phyloP scores from a whole-genome alignment of 495 filamentous ascomycete genomes.

The Aspergillus ellipticus region DNA sequence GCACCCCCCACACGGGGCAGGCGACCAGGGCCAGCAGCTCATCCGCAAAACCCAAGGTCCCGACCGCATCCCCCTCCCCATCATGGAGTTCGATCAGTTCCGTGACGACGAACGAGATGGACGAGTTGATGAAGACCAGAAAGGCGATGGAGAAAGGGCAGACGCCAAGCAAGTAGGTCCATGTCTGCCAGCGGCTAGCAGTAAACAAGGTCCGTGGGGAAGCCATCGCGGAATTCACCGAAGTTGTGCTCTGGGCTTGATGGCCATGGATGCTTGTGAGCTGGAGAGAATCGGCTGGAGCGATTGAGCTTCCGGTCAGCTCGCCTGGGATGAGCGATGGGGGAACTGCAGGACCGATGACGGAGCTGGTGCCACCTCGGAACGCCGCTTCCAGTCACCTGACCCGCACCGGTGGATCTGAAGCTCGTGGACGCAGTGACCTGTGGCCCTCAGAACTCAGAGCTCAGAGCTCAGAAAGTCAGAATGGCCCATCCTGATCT shows the following conservation, averaged over 20 bases:
- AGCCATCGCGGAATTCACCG: constrained; percentile 20
- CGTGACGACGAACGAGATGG: constrained; percentile 90
- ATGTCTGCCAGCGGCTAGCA: constrained; percentile 67
- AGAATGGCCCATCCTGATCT: no score
- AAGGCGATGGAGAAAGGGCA: constrained; percentile 95
- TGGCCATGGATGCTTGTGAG: no score
- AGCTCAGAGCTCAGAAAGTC: no score
- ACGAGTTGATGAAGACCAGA: constrained; percentile 94
- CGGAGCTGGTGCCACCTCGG: neutral
- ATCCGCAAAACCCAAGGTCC: constrained; percentile 93
- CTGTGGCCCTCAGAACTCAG: no score
- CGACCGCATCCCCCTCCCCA: constrained; percentile 83
- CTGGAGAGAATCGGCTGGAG: no score
- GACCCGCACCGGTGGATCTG: neutral
- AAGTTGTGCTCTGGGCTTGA: no score
- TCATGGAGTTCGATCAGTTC: constrained; percentile 75
- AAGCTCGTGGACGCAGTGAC: no score
- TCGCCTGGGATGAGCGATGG: neutral
- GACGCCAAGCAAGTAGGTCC: constrained; percentile 83
- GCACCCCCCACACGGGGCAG: constrained; percentile 85
- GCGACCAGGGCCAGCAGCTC: constrained; percentile 87
- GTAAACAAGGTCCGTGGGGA: constrained; percentile 46
- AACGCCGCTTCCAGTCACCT: neutral
- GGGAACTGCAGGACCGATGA: neutral
- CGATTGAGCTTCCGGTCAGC: no score